phyloP scores from a whole-genome alignment of 78 protist species.

The Polysphondylium violaceum region DNA sequence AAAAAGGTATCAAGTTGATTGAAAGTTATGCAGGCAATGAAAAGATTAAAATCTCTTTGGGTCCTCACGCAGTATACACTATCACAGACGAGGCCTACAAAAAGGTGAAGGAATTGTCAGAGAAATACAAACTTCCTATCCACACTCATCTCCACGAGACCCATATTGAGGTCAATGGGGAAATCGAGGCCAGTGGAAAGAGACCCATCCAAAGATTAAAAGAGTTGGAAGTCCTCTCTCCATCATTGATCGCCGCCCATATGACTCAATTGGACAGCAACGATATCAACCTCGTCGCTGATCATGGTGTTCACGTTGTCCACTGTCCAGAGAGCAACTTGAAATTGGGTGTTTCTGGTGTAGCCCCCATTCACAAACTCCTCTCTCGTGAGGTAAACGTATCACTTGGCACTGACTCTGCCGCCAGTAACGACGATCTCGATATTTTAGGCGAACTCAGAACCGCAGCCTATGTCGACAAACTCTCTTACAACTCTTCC shows the following conservation, averaged over 20 bases:
- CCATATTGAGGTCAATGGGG: constrained; percentile 68
- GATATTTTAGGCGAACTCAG: constrained; percentile 76
- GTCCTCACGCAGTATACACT: constrained; percentile 79
- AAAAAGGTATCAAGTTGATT: constrained; percentile 57
- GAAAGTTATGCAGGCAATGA: constrained; percentile 19
- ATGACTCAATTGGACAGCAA: constrained; percentile 77
- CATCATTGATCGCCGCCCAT: constrained; percentile 82
- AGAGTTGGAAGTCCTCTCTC: constrained; percentile 20
- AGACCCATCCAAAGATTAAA: constrained; percentile 59
- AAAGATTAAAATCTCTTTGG: constrained; percentile 36
- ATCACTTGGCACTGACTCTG: constrained; percentile 78
- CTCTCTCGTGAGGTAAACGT: constrained; percentile 52
- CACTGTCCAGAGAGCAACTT: constrained; percentile 84
- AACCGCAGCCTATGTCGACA: constrained; percentile 65
- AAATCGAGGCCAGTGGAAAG: constrained; percentile 10
- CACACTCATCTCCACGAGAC: constrained; percentile 90
- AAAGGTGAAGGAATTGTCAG: constrained; percentile 60
- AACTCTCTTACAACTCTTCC: constrained; percentile 16
- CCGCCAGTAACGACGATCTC: constrained; percentile 78
- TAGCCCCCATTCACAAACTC: constrained; percentile 67
- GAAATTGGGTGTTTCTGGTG: constrained; percentile 80
- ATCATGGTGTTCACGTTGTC: constrained; percentile 18
- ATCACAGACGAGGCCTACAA: constrained; percentile 58
- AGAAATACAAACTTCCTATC: constrained; percentile 30
- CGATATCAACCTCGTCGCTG: constrained; percentile 40